Conservation (phyloP, 1,284 basidiomycete species). For the Tremellales sp. region DNA sequence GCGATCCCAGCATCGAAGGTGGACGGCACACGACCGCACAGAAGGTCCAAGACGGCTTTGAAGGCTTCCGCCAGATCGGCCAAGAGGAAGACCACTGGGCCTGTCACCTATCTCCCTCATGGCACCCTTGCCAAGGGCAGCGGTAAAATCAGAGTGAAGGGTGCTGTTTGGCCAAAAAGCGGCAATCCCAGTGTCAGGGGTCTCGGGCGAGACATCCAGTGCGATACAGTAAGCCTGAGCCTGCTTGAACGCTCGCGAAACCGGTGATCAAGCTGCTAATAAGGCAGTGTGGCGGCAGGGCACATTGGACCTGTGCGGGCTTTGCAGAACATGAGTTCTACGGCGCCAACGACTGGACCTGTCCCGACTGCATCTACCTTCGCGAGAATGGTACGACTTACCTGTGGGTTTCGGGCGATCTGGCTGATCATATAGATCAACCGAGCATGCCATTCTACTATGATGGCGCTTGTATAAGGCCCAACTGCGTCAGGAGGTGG, state of each 20-base stretch:
- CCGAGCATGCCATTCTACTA: neutral
- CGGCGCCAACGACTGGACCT: neutral
- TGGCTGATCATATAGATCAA: neutral
- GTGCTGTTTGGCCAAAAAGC: neutral
- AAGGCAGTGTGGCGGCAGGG: neutral
- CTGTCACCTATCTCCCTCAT: neutral
- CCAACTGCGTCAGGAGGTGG: neutral
- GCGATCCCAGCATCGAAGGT: too few relatives aligned
- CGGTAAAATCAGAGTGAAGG: neutral
- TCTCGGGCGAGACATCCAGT: neutral
- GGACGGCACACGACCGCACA: neutral
- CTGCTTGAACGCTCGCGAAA: neutral
- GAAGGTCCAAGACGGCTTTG: neutral
- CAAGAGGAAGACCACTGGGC: too few relatives aligned
- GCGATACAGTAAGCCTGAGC: neutral
- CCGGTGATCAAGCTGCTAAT: neutral
- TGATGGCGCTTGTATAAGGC: neutral
- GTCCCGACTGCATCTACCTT: neutral
- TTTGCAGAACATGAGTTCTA: neutral
- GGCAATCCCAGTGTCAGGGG: neutral
- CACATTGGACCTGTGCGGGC: neutral
- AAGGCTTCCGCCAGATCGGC: neutral
- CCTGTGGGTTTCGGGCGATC: neutral
- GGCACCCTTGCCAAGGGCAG: neutral
- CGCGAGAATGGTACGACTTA: neutral